Percentiles rank a stretch among this genome's conserved stretches.
phyloP scores from a whole-genome alignment of 352 stramenopile genomes.

The Phytophthora quininea region DNA sequence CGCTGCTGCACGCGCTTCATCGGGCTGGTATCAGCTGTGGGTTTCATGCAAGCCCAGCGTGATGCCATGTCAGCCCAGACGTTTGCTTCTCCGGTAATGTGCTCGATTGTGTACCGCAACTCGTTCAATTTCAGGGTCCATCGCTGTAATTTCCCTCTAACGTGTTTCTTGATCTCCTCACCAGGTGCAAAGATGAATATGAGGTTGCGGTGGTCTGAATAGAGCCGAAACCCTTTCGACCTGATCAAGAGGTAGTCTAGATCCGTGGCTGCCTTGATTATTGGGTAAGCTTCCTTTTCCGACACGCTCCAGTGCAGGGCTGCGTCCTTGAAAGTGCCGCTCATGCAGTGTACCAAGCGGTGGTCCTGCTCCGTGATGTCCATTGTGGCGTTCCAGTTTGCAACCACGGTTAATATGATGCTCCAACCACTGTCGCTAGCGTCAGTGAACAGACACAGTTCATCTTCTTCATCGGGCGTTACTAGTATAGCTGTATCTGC shows the following conservation, averaged over 20 bases:
- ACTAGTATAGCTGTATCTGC: neutral
- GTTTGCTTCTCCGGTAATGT: constrained; percentile 2
- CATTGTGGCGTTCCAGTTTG: neutral
- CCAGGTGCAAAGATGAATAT: constrained; percentile 8
- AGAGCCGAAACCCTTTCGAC: constrained; percentile 5
- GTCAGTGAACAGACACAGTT: neutral
- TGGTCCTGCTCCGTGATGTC: neutral
- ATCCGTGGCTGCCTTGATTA: neutral
- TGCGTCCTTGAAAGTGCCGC: constrained; percentile 1
- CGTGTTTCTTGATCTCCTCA: constrained; percentile 7
- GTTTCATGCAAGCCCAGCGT: neutral
- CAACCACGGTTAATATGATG: neutral
- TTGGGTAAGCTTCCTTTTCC: constrained; percentile 6
- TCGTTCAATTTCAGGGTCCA: constrained; percentile 11
- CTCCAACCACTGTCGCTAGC: neutral
- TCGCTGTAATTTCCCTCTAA: constrained; percentile 1
- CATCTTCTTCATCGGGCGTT: neutral
- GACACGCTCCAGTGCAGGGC: constrained; percentile 7
- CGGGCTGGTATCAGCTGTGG: neutral
- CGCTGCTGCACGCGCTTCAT: constrained; percentile 1
- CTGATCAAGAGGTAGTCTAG: constrained; percentile 8
- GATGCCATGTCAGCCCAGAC: constrained; percentile 7
- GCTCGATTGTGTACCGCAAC: constrained; percentile 3
- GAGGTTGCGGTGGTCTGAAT: constrained; percentile 3
- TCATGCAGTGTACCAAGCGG: neutral